These are phyloP conservation scores for Simmondsia chinensis DNA, from an alignment of 148 eudicot species.

Conservation along the genomic window DNA sequence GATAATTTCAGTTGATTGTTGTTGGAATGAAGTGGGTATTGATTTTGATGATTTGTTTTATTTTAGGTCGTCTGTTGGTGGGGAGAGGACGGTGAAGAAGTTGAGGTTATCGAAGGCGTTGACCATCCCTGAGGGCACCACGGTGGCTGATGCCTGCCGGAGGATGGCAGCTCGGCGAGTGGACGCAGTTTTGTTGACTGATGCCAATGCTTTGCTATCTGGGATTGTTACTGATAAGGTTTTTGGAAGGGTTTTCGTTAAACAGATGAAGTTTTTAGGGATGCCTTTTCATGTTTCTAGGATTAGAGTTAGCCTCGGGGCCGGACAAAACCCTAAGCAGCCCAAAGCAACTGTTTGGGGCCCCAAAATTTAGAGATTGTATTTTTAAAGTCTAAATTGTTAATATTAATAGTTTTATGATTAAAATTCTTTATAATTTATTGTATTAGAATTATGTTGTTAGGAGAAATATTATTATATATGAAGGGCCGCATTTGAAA, in stretches of 20 bases:
- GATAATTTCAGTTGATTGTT: not conserved
- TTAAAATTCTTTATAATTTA: too few relatives aligned
- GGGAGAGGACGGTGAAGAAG: conserved; percentile 98
- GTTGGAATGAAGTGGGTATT: not conserved
- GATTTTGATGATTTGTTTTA: not conserved
- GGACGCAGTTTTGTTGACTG: conserved; percentile 88
- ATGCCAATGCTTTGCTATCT: conserved; percentile 88
- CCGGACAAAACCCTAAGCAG: conserved; percentile 4
- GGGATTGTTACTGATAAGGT: conserved; percentile 97
- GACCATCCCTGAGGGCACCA: conserved; percentile 90
- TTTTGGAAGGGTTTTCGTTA: not conserved
- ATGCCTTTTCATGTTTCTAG: too few relatives aligned
- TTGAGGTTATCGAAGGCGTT: conserved; percentile 84
- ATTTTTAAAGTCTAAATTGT: too few relatives aligned
- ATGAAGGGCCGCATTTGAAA: too few relatives aligned
- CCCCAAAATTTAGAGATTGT: too few relatives aligned
- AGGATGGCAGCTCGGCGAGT: conserved; percentile 91
- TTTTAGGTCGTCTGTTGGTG: conserved; percentile 34
- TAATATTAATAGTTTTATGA: too few relatives aligned
- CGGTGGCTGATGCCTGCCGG: conserved; percentile 87
- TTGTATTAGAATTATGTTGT: too few relatives aligned
- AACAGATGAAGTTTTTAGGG: too few relatives aligned
- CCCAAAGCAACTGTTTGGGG: too few relatives aligned
- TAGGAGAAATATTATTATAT: too few relatives aligned
- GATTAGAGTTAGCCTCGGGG: not conserved